Conservation (phyloP, 1,284 basidiomycete species). For the Schizophyllum commune region DNA sequence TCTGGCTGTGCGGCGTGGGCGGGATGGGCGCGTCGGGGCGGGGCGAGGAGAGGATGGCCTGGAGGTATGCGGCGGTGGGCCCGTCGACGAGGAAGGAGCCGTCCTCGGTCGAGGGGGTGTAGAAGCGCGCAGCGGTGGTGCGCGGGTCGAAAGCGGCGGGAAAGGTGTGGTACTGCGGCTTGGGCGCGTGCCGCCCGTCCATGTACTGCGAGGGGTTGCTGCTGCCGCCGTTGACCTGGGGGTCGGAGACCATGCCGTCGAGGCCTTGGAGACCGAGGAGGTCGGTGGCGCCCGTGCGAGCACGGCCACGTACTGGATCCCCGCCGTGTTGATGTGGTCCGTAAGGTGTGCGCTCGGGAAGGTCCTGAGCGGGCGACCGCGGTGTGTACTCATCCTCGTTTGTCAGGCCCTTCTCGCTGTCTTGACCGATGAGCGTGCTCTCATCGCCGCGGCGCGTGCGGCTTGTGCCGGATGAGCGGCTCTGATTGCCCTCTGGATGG, state of each 20-base stretch:
- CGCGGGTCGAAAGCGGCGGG: background rate
- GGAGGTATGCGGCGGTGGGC: slow-evolving; percentile 47
- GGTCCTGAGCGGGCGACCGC: slow-evolving; percentile 43
- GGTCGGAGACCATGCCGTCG: slow-evolving; percentile 41
- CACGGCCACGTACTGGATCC: slow-evolving; percentile 18
- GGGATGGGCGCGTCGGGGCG: slow-evolving; percentile 68
- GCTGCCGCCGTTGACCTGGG: slow-evolving; percentile 27
- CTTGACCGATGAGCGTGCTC: slow-evolving; percentile 37
- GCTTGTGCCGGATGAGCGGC: slow-evolving; percentile 22
- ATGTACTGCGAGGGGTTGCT: slow-evolving; percentile 3
- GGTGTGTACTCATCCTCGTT: slow-evolving; percentile 58
- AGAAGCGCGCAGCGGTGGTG: background rate
- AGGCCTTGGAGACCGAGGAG: slow-evolving; percentile 52
- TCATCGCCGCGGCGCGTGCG: slow-evolving; percentile 36
- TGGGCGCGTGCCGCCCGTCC: slow-evolving; percentile 6
- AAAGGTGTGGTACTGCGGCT: background rate
- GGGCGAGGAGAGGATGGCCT: slow-evolving; percentile 45
- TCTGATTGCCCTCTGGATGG: slow-evolving; percentile 38
- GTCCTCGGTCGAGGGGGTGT: background rate
- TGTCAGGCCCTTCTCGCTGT: slow-evolving; percentile 18
- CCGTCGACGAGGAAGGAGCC: slow-evolving; percentile 36
- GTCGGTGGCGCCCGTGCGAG: slow-evolving; percentile 47
- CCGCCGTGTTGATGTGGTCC: slow-evolving; percentile 16
- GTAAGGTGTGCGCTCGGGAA: slow-evolving; percentile 21
- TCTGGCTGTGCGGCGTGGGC: slow-evolving; percentile 67